Percentiles rank a stretch among this genome's conserved stretches.
These are phyloP conservation scores for Trametes punicea DNA, from an alignment of 768 basidiomycete genomes.

Conservation along the genomic window DNA sequence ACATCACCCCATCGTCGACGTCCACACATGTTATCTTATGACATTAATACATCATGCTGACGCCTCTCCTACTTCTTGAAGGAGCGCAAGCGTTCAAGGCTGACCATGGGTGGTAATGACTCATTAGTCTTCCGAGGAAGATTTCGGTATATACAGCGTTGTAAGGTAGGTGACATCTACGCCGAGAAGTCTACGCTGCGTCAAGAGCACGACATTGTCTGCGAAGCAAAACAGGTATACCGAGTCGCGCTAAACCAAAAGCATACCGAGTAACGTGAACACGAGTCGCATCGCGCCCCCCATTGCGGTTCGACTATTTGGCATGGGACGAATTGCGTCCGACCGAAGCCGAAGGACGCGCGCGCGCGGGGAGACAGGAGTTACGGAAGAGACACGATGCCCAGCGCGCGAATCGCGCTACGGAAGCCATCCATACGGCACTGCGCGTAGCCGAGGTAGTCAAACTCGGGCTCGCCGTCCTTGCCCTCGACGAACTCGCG, in stretches of 20 bases:
- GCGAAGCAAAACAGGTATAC: not conserved
- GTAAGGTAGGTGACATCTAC: slow-evolving; percentile 7
- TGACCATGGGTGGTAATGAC: not conserved
- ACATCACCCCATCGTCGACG: slow-evolving; percentile 25
- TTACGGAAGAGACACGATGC: slow-evolving; percentile 23
- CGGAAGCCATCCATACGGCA: slow-evolving; percentile 66
- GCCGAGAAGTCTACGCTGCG: not conserved
- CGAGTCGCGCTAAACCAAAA: not conserved
- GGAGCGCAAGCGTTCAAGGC: not conserved
- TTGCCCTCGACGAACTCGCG: slow-evolving; percentile 64
- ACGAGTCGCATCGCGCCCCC: not conserved
- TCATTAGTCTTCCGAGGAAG: not conserved
- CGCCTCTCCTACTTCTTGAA: slow-evolving; percentile 3
- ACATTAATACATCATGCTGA: slow-evolving; percentile 23
- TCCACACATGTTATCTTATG: slow-evolving; percentile 25
- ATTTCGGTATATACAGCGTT: slow-evolving; percentile 10
- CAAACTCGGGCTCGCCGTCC: slow-evolving; percentile 71
- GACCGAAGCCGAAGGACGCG: no score
- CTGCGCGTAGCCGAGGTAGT: slow-evolving; percentile 81
- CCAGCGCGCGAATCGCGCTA: slow-evolving; percentile 48
- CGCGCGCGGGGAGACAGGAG: not conserved
- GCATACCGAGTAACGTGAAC: not conserved
- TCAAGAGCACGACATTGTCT: slow-evolving; percentile 1
- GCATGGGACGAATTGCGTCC: not conserved
- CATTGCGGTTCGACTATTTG: no score